Base-by-base conservation (phyloP, 2,329 filamentous ascomycete genomes). In the Chaetomium globosum region DNA sequence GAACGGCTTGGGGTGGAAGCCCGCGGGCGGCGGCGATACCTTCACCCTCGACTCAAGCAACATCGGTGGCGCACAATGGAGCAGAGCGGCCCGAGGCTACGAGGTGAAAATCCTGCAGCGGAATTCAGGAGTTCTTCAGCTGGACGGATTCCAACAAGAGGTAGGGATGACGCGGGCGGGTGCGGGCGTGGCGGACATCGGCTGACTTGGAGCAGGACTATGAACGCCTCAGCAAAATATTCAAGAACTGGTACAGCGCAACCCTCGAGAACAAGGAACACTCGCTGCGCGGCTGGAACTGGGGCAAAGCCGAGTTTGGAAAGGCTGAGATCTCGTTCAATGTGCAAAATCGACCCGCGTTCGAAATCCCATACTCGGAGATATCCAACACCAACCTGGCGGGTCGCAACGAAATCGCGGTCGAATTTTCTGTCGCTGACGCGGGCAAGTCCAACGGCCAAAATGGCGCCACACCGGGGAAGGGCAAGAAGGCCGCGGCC, bases 161-260 rank as follows among this genome's bases (percentile, higher is more conserved):
- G 89, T 77, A 68, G 28, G 69, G 23, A 52, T 26, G 19, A 10
- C 30, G 86, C 72, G 68, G 77, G 23, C n/a, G 23, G 16, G n/a
- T 12, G 16, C 36, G 9, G 16, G n/a, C 10, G 16, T 31, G 9
- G 7, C 52, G 33, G 30, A 16, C 39, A 56, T 30, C 30, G 48
- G 59, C 72, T 71, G 53, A 70, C 59, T 23, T 63, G 19, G 49
- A 23, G 36, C 73, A 92, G 84, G 94, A 99, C 77, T 91, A 92
- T 72, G 95, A 99, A 71, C 91, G 95, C 63, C 82, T 97, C 16
- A 85, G 83, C 79, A 97, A 97, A 77, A 87, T 95, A 71, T 97
- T 99, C 85, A 98, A 97, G 81, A 91, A 94, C 74, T 98, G 94
- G 92, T 99, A 98, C 80, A 95, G 92, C 80, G 90, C 95, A 74